Evolutionary conservation across 495 filamentous ascomycete species (phyloP).

Genomic region (Schizothecium vesticola): DNA sequence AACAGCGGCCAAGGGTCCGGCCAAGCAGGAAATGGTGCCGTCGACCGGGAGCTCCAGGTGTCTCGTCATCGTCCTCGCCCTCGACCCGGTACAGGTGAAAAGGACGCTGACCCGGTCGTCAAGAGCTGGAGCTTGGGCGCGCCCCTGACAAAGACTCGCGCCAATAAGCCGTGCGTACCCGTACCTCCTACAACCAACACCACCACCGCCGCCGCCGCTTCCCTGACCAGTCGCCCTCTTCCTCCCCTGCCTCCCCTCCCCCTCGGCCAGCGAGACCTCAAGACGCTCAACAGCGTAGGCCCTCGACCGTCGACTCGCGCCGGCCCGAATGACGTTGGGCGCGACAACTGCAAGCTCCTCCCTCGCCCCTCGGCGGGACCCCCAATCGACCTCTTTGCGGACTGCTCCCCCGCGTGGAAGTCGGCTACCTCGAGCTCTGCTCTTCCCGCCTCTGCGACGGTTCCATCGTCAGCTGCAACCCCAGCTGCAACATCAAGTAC

Average conservation of each 20-base stretch:
- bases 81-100: background rate
- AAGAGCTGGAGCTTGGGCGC: background rate
- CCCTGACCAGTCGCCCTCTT: background rate
- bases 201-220: background rate
- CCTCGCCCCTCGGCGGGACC: background rate
- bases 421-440: background rate
- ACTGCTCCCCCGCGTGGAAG: background rate
- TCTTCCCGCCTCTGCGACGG: background rate
- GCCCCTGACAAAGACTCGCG: background rate
- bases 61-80: background rate
- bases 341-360: background rate
- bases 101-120: background rate
- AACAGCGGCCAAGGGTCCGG: background rate
- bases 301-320: background rate
- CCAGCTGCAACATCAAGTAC: background rate
- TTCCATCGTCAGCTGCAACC: background rate
- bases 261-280: slow-evolving; percentile 1
- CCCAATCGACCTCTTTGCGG: background rate
- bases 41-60: background rate
- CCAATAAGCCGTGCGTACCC: background rate
- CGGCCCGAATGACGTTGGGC: background rate
- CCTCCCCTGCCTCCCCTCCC: background rate
- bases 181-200: background rate
- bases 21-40: background rate
- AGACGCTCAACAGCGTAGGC: background rate